A percentile compares a stretch with the other conserved stretches of the same genome.
phyloP scores from a whole-genome alignment of 768 basidiomycete genomes.

The Cyathus striatus region DNA sequence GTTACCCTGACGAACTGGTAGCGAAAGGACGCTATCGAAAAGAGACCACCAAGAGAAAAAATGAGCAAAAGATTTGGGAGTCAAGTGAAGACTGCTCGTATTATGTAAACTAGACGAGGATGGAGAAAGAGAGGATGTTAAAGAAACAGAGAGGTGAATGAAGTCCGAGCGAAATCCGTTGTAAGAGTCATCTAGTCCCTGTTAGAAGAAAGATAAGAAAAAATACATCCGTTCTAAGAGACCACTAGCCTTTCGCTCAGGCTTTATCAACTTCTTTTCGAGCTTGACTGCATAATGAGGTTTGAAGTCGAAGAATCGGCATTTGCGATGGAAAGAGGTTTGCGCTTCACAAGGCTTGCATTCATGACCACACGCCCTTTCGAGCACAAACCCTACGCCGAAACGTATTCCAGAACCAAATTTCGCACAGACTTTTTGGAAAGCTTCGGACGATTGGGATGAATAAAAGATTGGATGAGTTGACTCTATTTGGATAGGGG shows the following conservation, averaged over 20 bases:
- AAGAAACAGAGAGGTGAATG: conserved; percentile 85
- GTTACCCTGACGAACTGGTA: conserved; percentile 86
- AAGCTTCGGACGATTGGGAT: too few species aligned
- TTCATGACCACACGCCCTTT: conserved; percentile 72
- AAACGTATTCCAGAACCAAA: conserved; percentile 81
- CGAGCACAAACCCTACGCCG: conserved; percentile 78
- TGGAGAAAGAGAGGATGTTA: conserved; percentile 57
- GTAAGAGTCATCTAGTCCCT: conserved; percentile 68
- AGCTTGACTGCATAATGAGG: conserved; percentile 77
- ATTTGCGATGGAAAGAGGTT: conserved; percentile 65
- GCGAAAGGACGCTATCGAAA: conserved; percentile 72
- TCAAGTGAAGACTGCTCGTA: conserved; percentile 78
- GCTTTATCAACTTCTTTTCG: conserved; percentile 38
- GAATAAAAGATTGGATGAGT: too few species aligned
- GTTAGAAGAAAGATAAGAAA: conserved; percentile 7
- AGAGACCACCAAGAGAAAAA: conserved; percentile 92
- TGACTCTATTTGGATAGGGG: too few species aligned
- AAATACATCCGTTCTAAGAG: too few species aligned
- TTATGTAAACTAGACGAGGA: conserved; percentile 18
- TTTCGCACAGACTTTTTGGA: conserved; percentile 77
- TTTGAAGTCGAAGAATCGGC: conserved; percentile 74
- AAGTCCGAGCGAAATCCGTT: conserved; percentile 90
- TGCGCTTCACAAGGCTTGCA: conserved; percentile 63
- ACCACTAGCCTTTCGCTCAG: conserved; percentile 41
- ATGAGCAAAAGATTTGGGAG: conserved; percentile 78